These are phyloP conservation scores for Trametes villosa DNA, from an alignment of 768 basidiomycete species.

Conservation along the genomic window DNA sequence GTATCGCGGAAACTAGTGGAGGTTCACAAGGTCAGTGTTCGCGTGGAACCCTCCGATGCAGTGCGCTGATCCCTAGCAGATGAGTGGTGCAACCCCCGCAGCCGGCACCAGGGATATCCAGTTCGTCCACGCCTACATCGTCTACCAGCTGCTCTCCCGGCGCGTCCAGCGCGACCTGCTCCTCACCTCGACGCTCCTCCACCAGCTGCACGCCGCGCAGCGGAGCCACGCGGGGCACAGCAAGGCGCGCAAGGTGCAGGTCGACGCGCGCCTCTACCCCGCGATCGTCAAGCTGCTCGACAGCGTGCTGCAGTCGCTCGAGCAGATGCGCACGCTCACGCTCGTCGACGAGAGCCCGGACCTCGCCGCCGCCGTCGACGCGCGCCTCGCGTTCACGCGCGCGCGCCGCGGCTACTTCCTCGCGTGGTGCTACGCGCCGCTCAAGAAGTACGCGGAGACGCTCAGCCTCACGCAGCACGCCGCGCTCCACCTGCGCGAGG, in stretches of 20 bases:
- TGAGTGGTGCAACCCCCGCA: conserved; percentile 48
- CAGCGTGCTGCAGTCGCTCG: conserved; percentile 81
- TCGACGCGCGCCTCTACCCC: conserved; percentile 77
- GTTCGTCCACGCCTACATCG: conserved; percentile 85
- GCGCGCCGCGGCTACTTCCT: conserved; percentile 80
- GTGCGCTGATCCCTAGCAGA: conserved; percentile 28
- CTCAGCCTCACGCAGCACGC: conserved; percentile 74
- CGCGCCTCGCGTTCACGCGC: conserved; percentile 72
- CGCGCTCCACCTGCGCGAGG: conserved; percentile 75
- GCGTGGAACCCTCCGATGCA: neutral
- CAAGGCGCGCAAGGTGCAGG: conserved; percentile 44
- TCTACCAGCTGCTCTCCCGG: conserved; percentile 84
- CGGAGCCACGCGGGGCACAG: conserved; percentile 18
- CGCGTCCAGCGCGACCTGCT: conserved; percentile 90
- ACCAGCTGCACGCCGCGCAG: conserved; percentile 30
- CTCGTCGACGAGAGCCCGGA: conserved; percentile 90
- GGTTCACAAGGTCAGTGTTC: conserved; percentile 70
- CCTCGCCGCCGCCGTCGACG: conserved; percentile 77
- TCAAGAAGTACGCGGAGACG: conserved; percentile 75
- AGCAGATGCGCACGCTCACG: conserved; percentile 81
- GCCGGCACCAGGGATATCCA: conserved; percentile 70
- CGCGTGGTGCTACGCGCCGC: conserved; percentile 70
- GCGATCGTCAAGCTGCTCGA: conserved; percentile 90
- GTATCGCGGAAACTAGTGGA: conserved; percentile 81
- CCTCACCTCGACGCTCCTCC: conserved; percentile 67